Base-by-base conservation (phyloP, 1,284 basidiomycete species). In the Ganoderma multipileum region DNA sequence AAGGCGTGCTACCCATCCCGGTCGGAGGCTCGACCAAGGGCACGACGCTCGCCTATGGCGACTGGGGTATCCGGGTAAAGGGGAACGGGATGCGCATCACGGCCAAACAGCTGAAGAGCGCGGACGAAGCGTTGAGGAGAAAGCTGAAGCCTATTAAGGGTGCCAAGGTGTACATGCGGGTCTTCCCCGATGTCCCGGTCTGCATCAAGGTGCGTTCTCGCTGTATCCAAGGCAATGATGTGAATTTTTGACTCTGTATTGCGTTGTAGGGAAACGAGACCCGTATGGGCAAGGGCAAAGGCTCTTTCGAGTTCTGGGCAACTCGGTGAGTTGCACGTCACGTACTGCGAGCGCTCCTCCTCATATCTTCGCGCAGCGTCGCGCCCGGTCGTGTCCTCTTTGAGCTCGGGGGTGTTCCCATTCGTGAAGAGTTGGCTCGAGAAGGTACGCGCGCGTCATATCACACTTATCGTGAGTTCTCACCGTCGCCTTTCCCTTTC, bases 271-370 rank as follows among this genome's bases (percentile, higher is more conserved):
- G 47, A 2, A 50, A 50, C 23, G 47, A 50, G 23, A 98, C 97
- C 8, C 94, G 98, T 89, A 99, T 99, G 98, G 97, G 97, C 59
- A 99, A 99, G 82, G 98, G 98, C 68, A 99, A 99, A 81, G 98
- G 98, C 60, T 89, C 93, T 0, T 99, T 99, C 76, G 97, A 99
- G 79, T 99, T 89, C 81, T 99, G 97, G 98, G 95, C 97, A 42
- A 96, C 95, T 70, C 89, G 95, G 95, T 95, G 77, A 70, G 88
- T 82, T 23, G 12, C 41, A 38, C 50, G 52, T 61, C 60, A 57
- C 16, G 36, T 44, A 39, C 11, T 50, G 4, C 66, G 50, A 61
- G 44, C 36, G 9, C 60, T 6, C 20, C 7, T 67, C 6, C 30
- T 52, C 18, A 66, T 63, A 9, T 26, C 8, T 36, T 23, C 61